Evolutionary conservation across 192 early-diverging fungal genomes (phyloP), one percentile per base, ranked within the genome.

Genomic region (Radiomyces spectabilis): DNA sequence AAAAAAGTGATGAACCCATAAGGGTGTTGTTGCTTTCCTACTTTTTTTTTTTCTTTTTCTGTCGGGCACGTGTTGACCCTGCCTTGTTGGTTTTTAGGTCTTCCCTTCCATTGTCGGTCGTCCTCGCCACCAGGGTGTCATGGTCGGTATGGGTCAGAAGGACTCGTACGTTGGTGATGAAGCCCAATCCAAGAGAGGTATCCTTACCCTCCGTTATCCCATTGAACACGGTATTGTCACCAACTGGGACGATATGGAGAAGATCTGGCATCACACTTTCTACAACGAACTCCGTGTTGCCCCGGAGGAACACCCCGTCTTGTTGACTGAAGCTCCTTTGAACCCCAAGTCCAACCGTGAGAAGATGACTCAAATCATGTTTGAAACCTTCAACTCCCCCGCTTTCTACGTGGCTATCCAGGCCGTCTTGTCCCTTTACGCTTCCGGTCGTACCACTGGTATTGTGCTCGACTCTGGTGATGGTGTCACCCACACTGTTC

Each of bases 321-420:
- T 97, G 58, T 81, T 97, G 49, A 97, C 94, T 47, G 94, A 99
- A 75, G 91, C 94, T 50, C 93, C 94, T 24, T 82, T 95, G 59
- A 97, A 99, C 85, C 92, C 93, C 69, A 95, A 94, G 83, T 84
- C 82, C 64, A 97, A 99, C 84, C 91, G 96, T 68, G 94, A 96
- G 72, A 95, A 94, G 86, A 97, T 96, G 93, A 91, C 89, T 58
- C 92, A 99, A 78, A 94, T 99, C 70, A 96, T 96, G 93, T 99
- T 97, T 63, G 96, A 97, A 81, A 91, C 92, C 62, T 97, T 96
- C 85, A 93, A 93, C 71, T 81, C 84, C 41, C 92, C 92, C 55
- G 96, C 91, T 50, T 94, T 97, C 84, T 99, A 96, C 73, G 93
- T 99, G 51, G 81, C 85, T 67, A 97, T 95, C 73, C 94, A 95